These are phyloP conservation scores for Globisporangium okanoganense DNA, from an alignment of 352 stramenopile genomes.

Conservation along the genomic window DNA sequence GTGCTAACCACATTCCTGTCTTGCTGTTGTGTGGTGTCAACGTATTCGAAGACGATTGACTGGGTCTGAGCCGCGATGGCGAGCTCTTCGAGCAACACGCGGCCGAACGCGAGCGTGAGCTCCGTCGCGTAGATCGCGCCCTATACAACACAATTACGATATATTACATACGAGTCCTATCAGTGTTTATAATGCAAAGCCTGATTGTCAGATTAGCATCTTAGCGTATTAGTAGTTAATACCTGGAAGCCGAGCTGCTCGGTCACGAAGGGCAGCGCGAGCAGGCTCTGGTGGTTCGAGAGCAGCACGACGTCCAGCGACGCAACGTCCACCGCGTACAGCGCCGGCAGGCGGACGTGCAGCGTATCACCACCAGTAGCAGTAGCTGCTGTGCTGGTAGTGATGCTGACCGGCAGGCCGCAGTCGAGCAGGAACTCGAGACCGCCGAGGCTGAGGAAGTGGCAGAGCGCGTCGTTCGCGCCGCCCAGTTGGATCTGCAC, in stretches of 20 bases:
- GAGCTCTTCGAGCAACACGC: conserved; percentile 68
- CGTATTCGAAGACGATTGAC: conserved; percentile 18
- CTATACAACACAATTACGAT: conserved; percentile 17
- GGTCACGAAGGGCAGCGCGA: conserved; percentile 74
- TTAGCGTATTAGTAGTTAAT: too few relatives aligned
- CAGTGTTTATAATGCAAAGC: too few relatives aligned
- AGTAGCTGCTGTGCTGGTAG: conserved; percentile 3
- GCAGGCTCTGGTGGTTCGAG: conserved; percentile 66
- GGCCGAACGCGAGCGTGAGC: conserved; percentile 62
- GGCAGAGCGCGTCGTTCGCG: conserved; percentile 65
- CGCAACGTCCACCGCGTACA: conserved; percentile 48
- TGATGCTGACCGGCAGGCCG: conserved; percentile 25
- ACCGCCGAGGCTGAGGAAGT: conserved; percentile 77
- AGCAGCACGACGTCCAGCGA: conserved; percentile 71
- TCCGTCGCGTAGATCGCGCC: conserved; percentile 70
- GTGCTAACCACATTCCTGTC: too few relatives aligned
- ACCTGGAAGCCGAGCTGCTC: conserved; percentile 71
- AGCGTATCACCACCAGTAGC: conserved; percentile 11
- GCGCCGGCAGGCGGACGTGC: conserved; percentile 28
- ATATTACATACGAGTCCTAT: too few relatives aligned
- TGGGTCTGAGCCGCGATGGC: conserved; percentile 13
- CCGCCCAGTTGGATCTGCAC: conserved; percentile 69
- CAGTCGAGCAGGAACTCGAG: conserved; percentile 83
- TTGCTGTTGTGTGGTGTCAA: background rate
- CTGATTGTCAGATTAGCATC: too few relatives aligned